Evolutionary conservation across 176 grass and related monocot species (phyloP).

Genomic region (Canna indica): DNA sequence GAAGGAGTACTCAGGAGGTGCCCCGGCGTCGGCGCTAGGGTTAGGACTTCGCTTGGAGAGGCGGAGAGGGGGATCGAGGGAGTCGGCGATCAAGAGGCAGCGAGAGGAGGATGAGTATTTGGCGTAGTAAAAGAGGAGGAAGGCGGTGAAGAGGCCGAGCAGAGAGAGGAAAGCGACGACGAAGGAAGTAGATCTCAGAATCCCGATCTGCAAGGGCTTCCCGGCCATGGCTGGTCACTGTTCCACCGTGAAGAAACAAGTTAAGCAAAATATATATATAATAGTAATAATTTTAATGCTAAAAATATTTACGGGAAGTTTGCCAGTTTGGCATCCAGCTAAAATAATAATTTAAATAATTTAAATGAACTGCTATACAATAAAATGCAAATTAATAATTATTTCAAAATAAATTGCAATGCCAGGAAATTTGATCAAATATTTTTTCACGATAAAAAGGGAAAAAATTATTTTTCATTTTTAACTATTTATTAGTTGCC

Average conservation of each 20-base stretch:
- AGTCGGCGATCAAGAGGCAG: constrained; percentile 4
- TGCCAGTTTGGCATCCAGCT: too few relatives aligned
- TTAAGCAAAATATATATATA: too few relatives aligned
- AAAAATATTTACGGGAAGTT: too few relatives aligned
- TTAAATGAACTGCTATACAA: too few relatives aligned
- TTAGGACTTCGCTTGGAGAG: constrained; percentile 8
- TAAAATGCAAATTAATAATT: too few relatives aligned
- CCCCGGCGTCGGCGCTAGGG: constrained; percentile 24
- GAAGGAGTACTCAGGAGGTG: constrained; percentile 55
- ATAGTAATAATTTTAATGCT: too few relatives aligned
- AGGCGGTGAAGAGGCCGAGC: constrained; percentile 29
- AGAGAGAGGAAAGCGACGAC: constrained; percentile 27
- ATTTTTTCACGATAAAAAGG: too few relatives aligned
- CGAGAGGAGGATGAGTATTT: background rate
- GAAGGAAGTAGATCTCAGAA: constrained; percentile 24
- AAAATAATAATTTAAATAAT: too few relatives aligned
- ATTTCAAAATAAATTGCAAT: too few relatives aligned
- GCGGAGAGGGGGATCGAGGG: constrained; percentile 14
- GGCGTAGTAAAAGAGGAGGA: constrained; percentile 34
- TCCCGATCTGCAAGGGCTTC: constrained; percentile 48
- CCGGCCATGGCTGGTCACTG: constrained; percentile 39
- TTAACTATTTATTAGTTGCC: too few relatives aligned
- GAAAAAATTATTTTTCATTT: too few relatives aligned
- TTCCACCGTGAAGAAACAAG: background rate
- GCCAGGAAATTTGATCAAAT: too few relatives aligned